These are phyloP conservation scores for Oryza rufipogon DNA, from an alignment of 176 grass and related monocot genomes.

Conservation along the genomic window DNA sequence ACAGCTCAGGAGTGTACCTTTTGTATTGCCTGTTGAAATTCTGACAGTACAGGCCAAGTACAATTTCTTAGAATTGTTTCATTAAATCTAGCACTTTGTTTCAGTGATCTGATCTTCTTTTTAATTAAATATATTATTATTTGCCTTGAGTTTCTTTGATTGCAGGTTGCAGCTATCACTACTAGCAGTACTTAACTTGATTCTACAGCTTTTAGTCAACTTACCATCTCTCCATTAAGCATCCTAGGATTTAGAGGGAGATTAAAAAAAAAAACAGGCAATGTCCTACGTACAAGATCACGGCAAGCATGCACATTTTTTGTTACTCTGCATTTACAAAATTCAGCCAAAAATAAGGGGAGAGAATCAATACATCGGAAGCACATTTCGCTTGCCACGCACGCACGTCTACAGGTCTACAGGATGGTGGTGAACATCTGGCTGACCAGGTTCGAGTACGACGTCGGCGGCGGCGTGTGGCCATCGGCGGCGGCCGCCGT, in stretches of 20 bases:
- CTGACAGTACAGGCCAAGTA: background rate
- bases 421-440: conserved; percentile 77
- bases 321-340: conserved; percentile 55
- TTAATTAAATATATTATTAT: background rate
- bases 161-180: background rate
- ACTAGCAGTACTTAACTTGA: background rate
- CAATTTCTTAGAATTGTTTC: background rate
- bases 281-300: conserved; percentile 36
- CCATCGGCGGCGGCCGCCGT: background rate
- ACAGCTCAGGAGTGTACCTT: conserved; percentile 2
- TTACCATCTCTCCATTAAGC: background rate
- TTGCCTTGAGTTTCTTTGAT: background rate
- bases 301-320: background rate
- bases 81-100: background rate
- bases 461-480: conserved; percentile 29
- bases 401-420: conserved; percentile 28
- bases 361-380: conserved; percentile 17
- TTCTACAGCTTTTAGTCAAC: conserved; percentile 23
- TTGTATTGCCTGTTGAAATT: background rate
- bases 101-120: background rate
- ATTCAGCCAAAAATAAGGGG: background rate
- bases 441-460: conserved; percentile 76
- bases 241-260: background rate
- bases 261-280: background rate
- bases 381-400: conserved; percentile 1